Conservation (phyloP, 352 stramenopile species). For the Phytophthora pini region DNA sequence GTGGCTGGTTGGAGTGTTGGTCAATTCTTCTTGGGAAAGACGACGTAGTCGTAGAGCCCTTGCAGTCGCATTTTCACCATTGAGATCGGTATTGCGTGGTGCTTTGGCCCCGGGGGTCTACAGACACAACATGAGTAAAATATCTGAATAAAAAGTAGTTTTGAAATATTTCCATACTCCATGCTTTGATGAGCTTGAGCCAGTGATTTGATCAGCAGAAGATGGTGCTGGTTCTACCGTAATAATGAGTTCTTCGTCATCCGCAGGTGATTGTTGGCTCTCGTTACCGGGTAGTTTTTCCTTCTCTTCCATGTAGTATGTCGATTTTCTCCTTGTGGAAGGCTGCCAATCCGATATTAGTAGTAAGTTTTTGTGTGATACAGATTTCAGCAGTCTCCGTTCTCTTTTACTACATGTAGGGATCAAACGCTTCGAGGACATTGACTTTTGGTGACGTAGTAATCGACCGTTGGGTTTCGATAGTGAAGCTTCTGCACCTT, state of each 20-base stretch:
- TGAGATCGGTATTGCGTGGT: neutral
- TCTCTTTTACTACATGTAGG: constrained; percentile 16
- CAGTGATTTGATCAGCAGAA: neutral
- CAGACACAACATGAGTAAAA: constrained; percentile 1
- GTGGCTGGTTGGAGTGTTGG: constrained; percentile 50
- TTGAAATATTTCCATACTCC: constrained; percentile 3
- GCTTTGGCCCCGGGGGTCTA: constrained; percentile 10
- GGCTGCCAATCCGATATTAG: constrained; percentile 3
- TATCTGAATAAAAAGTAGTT: neutral
- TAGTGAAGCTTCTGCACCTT: neutral
- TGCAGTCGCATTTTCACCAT: constrained; percentile 30
- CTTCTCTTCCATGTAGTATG: constrained; percentile 11
- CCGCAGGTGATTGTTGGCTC: neutral
- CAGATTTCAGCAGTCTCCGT: constrained; percentile 20
- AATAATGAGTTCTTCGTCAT: neutral
- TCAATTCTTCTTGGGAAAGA: constrained; percentile 45
- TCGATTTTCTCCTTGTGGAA: constrained; percentile 9
- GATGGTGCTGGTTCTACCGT: neutral
- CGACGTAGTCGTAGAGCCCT: constrained; percentile 30
- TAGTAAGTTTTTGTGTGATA: constrained; percentile 24
- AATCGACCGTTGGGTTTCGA: neutral
- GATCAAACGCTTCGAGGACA: constrained; percentile 22
- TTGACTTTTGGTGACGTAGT: constrained; percentile 25
- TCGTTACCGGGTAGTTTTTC: neutral
- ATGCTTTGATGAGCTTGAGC: neutral